Evolutionary conservation across 2,329 filamentous ascomycete species (phyloP).

Genomic region (Penicillium sp.): DNA sequence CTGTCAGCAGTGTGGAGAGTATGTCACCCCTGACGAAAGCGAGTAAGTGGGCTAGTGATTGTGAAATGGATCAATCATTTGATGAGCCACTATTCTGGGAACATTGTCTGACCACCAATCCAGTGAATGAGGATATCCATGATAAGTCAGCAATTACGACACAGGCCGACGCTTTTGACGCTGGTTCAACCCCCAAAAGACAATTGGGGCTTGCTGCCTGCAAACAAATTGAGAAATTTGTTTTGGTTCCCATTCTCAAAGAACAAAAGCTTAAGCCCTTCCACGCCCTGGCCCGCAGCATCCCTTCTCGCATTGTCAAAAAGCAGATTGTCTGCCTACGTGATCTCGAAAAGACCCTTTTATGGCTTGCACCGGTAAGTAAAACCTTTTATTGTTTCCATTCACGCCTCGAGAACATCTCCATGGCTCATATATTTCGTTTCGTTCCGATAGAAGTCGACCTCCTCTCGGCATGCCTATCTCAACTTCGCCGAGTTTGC

Average conservation of each 20-base stretch:
- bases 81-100: conserved; percentile 17
- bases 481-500: conserved; percentile 88
- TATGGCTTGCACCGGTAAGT: conserved; percentile 95
- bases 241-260: conserved; percentile 75
- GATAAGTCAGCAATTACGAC: conserved; percentile 64
- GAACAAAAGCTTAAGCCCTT: conserved; percentile 78
- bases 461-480: conserved; percentile 72
- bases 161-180: conserved; percentile 57
- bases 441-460: conserved; percentile 68
- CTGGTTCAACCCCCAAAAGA: conserved; percentile 56
- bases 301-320: conserved; percentile 76
- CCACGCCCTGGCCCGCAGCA: conserved; percentile 75
- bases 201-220: conserved; percentile 71
- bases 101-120: conserved; percentile 26
- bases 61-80: neutral
- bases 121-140: conserved; percentile 21
- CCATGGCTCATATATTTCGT: conserved; percentile 49
- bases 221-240: conserved; percentile 78
- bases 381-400: conserved; percentile 38
- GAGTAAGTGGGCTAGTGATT: conserved; percentile 34
- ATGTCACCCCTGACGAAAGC: conserved; percentile 52
- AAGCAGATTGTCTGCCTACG: conserved; percentile 89
- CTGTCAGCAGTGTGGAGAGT: conserved; percentile 65
- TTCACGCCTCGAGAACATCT: neutral
- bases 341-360: conserved; percentile 90